These are phyloP conservation scores for Flaveria ramosissima DNA, from an alignment of 129 eudicot genomes.

Conservation along the genomic window DNA sequence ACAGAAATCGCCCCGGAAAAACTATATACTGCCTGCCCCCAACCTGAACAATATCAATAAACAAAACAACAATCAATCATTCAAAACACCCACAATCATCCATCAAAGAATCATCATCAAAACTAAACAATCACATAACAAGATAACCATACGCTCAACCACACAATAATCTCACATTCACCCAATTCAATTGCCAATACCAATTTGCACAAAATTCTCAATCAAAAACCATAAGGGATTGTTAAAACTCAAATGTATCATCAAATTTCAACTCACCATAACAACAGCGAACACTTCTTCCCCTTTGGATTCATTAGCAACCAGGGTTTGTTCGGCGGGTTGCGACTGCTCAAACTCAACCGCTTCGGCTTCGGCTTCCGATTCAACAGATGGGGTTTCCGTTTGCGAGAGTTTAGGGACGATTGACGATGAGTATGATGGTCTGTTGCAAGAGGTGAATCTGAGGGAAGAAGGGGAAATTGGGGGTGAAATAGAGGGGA, in stretches of 20 bases:
- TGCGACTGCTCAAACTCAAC: constrained; percentile 18
- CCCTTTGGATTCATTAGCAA: constrained; percentile 40
- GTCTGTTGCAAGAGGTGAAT: constrained; percentile 32
- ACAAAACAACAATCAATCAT: constrained; percentile 12
- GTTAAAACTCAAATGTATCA: neutral
- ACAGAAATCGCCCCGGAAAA: constrained; percentile 79
- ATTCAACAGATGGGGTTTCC: constrained; percentile 37
- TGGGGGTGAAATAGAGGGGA: constrained; percentile 27
- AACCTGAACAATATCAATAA: constrained; percentile 44
- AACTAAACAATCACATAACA: neutral
- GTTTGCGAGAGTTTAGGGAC: constrained; percentile 48
- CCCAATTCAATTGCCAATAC: neutral
- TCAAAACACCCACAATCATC: neutral
- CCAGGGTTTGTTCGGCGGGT: constrained; percentile 28
- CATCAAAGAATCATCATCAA: neutral
- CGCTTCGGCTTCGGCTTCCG: constrained; percentile 39
- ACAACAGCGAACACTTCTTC: constrained; percentile 92
- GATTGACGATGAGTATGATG: constrained; percentile 28
- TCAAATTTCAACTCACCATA: constrained; percentile 56
- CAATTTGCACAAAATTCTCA: neutral
- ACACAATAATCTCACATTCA: neutral
- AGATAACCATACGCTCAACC: neutral
- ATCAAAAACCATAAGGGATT: neutral
- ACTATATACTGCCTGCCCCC: constrained; percentile 90
- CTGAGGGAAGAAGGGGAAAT: constrained; percentile 40